A percentile compares a stretch with the other conserved stretches of the same genome.
phyloP scores from a whole-genome alignment of 768 basidiomycete species.

The Strobilomyces dryophilus region DNA sequence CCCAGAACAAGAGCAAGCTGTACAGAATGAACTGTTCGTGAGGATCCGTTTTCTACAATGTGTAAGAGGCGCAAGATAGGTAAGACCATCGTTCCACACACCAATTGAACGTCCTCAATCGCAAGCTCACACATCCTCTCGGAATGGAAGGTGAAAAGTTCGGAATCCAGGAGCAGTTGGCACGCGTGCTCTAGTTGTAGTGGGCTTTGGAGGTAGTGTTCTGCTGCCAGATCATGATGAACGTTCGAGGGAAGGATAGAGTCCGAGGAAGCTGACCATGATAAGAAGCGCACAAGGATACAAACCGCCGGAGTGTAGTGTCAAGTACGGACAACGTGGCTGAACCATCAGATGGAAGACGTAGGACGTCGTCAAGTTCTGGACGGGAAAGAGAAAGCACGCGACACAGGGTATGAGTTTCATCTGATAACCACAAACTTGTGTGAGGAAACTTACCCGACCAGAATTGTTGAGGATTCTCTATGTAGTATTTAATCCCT shows the following conservation, averaged over 20 bases:
- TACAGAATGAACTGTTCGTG: conserved; percentile 79
- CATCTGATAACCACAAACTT: conserved; percentile 5
- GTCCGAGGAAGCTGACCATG: conserved; percentile 56
- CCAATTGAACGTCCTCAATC: conserved; percentile 61
- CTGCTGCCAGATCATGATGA: conserved; percentile 35
- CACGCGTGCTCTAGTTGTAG: conserved; percentile 84
- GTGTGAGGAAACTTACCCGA: conserved; percentile 52
- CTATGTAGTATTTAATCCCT: conserved; percentile 80
- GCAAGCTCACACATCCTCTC: conserved; percentile 87
- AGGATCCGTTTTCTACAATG: conserved; percentile 72
- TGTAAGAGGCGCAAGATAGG: conserved; percentile 3
- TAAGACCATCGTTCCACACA: conserved; percentile 33
- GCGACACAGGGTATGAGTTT: background rate
- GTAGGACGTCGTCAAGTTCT: conserved; percentile 88
- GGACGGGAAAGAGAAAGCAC: conserved; percentile 1
- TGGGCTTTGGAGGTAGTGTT: conserved; percentile 81
- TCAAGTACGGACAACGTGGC: conserved; percentile 75
- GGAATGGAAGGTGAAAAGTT: conserved; percentile 87
- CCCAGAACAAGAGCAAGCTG: conserved; percentile 71
- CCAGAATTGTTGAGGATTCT: conserved; percentile 87
- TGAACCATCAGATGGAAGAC: conserved; percentile 52
- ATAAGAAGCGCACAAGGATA: conserved; percentile 77
- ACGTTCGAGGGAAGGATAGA: background rate
- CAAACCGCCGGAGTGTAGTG: conserved; percentile 68
- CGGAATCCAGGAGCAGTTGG: conserved; percentile 70